A percentile compares a stretch with the other conserved stretches of the same genome.
Evolutionary conservation across 148 eudicot species (phyloP).

Genomic region (Fagopyrum homotropicum): DNA sequence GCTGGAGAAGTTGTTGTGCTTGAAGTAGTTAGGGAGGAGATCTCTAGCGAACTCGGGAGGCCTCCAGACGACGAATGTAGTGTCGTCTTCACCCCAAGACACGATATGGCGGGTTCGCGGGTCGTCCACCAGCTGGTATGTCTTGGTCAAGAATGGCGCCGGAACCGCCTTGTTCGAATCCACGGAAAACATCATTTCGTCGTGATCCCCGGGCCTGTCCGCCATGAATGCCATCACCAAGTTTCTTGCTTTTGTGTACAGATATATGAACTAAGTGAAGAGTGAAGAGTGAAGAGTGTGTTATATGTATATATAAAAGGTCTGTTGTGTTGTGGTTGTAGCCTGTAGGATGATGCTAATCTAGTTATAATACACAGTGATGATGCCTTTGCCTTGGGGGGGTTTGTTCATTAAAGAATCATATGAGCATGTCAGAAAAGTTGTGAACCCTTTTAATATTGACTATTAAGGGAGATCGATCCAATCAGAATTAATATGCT

Average conservation of each 20-base stretch:
- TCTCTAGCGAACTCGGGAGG: conserved; percentile 61
- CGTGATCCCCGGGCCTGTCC: conserved; percentile 8
- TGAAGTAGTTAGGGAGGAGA: conserved; percentile 62
- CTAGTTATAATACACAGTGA: neutral
- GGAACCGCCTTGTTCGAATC: conserved; percentile 27
- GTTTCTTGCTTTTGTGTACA: neutral
- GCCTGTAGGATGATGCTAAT: no score
- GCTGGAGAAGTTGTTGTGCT: conserved; percentile 66
- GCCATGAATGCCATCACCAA: conserved; percentile 14
- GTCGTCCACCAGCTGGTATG: conserved; percentile 52
- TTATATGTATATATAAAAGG: no score
- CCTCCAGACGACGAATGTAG: conserved; percentile 52
- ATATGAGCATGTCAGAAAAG: conserved; percentile 45
- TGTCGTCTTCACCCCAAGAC: conserved; percentile 53
- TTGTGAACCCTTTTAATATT: conserved; percentile 25
- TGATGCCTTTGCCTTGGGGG: neutral
- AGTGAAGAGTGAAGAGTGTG: no score
- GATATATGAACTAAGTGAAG: no score
- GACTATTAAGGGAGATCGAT: conserved; percentile 36
- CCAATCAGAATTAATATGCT: conserved; percentile 32
- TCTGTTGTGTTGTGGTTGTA: no score
- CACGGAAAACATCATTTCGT: conserved; percentile 14
- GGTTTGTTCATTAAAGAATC: conserved; percentile 22
- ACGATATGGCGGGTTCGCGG: conserved; percentile 44
- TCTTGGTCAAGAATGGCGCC: conserved; percentile 52